Evolutionary conservation across 805 yeast species (phyloP).

Genomic region (Metschnikowia gelsemii): DNA sequence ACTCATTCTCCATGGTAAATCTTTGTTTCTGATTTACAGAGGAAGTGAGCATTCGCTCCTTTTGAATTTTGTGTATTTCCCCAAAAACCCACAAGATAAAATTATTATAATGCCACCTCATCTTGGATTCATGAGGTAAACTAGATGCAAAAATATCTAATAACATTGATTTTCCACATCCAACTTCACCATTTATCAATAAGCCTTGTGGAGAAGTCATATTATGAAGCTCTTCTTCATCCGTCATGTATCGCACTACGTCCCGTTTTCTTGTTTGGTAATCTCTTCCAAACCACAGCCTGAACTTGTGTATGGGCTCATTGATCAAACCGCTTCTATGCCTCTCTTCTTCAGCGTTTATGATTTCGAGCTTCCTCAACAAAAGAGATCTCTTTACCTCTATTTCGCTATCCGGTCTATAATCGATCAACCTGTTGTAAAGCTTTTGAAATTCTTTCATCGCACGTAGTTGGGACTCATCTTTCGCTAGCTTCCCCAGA

Average conservation of each 20-base stretch:
- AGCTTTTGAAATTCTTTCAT: slow-evolving; percentile 62
- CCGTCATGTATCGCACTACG: slow-evolving; percentile 50
- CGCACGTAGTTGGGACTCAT: slow-evolving; percentile 59
- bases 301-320: slow-evolving; percentile 11
- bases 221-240: slow-evolving; percentile 57
- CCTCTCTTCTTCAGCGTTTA: slow-evolving; percentile 28
- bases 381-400: slow-evolving; percentile 43
- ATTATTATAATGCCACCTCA: slow-evolving; percentile 69
- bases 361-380: slow-evolving; percentile 33
- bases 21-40: slow-evolving; percentile 21
- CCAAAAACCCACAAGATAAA: slow-evolving; percentile 67
- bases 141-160: slow-evolving; percentile 70
- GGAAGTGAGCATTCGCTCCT: slow-evolving; percentile 40
- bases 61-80: slow-evolving; percentile 57
- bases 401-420: slow-evolving; percentile 52
- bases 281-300: slow-evolving; percentile 28
- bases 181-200: slow-evolving; percentile 63
- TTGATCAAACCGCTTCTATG: slow-evolving; percentile 19
- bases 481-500: slow-evolving; percentile 52
- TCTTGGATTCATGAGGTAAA: slow-evolving; percentile 60
- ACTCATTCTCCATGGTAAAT: slow-evolving; percentile 53
- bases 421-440: slow-evolving; percentile 57
- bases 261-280: slow-evolving; percentile 32
- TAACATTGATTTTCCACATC: slow-evolving; percentile 73
- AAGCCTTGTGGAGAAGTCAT: slow-evolving; percentile 65